Conservation (phyloP, 2,329 filamentous ascomycete genomes). For the Hypoxylon sp. region DNA sequence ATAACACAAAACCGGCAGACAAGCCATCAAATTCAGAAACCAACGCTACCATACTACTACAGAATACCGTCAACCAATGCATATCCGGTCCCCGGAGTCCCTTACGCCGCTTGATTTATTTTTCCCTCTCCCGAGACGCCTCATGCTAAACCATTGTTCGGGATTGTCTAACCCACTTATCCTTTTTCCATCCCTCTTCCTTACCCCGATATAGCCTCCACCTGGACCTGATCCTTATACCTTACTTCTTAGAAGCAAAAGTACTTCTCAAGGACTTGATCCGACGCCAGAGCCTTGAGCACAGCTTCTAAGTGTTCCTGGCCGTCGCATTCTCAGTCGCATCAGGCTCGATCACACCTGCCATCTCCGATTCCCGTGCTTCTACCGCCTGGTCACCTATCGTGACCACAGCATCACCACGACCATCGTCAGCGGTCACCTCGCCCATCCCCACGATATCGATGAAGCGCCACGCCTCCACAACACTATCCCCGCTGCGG, state of each 20-base stretch:
- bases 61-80: neutral
- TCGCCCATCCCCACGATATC: constrained; percentile 66
- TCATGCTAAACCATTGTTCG: neutral
- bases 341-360: constrained; percentile 56
- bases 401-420: constrained; percentile 20
- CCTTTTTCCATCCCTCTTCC: constrained; percentile 2
- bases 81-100: neutral
- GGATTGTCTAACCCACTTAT: neutral
- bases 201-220: neutral
- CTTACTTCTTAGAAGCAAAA: neutral
- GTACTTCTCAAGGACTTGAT: neutral
- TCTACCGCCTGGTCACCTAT: constrained; percentile 44
- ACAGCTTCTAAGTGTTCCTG: neutral
- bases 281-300: constrained; percentile 1
- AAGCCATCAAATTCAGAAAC: neutral
- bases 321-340: constrained; percentile 7
- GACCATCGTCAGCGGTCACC: constrained; percentile 43
- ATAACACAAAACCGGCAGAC: too few species aligned
- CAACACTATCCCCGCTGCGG: constrained; percentile 56
- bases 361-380: constrained; percentile 55
- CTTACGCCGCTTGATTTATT: neutral
- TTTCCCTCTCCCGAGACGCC: constrained; percentile 10
- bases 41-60: neutral
- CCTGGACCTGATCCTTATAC: neutral
- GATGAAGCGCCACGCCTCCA: constrained; percentile 68